Conservation (phyloP, 441 rosid genomes). For the Metrosideros polymorpha region DNA sequence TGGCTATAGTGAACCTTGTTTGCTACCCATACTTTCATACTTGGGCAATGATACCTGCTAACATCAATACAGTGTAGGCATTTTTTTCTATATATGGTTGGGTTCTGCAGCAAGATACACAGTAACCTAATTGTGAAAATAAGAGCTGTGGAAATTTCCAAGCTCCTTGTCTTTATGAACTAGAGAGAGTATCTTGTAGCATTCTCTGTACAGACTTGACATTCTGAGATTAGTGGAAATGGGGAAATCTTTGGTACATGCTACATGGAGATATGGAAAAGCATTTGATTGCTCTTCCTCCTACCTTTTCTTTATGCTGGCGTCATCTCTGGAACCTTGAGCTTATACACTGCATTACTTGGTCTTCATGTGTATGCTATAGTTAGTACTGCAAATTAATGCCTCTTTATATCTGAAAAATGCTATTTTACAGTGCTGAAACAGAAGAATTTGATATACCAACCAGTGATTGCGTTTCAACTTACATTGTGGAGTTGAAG, state of each 20-base stretch:
- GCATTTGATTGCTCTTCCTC: background rate
- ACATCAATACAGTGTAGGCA: background rate
- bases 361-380: background rate
- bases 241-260: background rate
- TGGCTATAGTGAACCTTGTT: background rate
- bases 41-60: background rate
- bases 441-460: slow-evolving; percentile 43
- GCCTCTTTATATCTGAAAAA: slow-evolving; percentile 7
- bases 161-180: background rate
- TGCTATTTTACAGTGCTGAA: slow-evolving; percentile 41
- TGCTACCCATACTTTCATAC: background rate
- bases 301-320: background rate
- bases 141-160: background rate
- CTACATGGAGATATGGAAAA: background rate
- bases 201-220: background rate
- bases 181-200: background rate
- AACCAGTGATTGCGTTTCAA: slow-evolving; percentile 29
- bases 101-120: background rate
- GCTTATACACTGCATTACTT: background rate
- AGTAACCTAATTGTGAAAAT: background rate
- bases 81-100: background rate
- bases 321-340: background rate
- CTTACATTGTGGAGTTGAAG: slow-evolving; percentile 67
- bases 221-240: background rate
- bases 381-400: background rate